Percentiles rank a stretch among this genome's conserved stretches.
These are phyloP conservation scores for Euphorbia tirucalli DNA, from an alignment of 345 rosid genomes.

Conservation along the genomic window DNA sequence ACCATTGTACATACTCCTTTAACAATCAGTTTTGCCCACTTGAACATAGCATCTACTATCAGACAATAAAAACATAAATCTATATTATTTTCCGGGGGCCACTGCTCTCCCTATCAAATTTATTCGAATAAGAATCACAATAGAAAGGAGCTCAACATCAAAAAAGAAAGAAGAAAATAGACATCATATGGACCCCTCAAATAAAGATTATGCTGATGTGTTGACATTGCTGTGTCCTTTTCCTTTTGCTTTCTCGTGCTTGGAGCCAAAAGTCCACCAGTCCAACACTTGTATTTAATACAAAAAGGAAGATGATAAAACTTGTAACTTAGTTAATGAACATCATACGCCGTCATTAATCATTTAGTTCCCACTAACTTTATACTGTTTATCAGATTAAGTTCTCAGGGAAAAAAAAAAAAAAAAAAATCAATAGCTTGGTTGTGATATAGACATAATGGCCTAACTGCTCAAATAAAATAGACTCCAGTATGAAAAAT, in stretches of 20 bases:
- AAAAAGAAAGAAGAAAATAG: conserved; percentile 10
- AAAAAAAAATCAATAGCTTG: conserved; percentile 7
- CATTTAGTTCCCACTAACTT: conserved; percentile 16
- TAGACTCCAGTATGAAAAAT: neutral
- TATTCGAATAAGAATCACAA: conserved; percentile 28
- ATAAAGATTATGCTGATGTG: conserved; percentile 40
- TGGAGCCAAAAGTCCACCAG: conserved; percentile 27
- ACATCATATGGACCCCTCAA: conserved; percentile 38
- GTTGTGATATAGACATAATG: neutral
- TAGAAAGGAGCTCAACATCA: conserved; percentile 23
- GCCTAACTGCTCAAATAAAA: neutral
- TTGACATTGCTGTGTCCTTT: conserved; percentile 33
- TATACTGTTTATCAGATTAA: conserved; percentile 8
- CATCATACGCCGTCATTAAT: conserved; percentile 9
- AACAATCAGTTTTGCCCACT: conserved; percentile 24
- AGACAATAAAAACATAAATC: conserved; percentile 32
- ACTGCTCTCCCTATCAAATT: conserved; percentile 27
- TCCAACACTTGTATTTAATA: conserved; percentile 9
- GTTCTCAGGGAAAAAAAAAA: conserved; percentile 2
- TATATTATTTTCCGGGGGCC: conserved; percentile 27
- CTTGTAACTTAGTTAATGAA: neutral
- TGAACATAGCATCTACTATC: conserved; percentile 28
- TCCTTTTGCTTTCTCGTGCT: conserved; percentile 16
- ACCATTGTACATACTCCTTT: conserved; percentile 35
- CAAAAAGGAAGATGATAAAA: conserved; percentile 19